Base-by-base conservation (phyloP, 1,284 basidiomycete species). In the Ustilago sp. region DNA sequence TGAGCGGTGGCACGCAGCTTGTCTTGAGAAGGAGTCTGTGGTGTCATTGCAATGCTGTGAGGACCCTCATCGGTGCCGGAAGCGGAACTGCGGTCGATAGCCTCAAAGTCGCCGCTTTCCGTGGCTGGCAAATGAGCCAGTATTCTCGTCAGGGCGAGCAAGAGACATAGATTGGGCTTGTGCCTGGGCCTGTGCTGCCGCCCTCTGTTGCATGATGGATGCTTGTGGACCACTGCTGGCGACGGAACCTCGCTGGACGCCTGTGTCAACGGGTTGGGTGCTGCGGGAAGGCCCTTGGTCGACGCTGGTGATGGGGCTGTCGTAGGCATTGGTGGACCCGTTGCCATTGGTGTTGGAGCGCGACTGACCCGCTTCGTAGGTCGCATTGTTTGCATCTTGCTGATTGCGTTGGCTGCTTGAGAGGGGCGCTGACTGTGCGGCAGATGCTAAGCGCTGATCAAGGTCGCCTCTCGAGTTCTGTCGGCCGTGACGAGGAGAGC, bases 151-250 rank as follows among this genome's bases (percentile, higher is more conserved):
- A 8, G 55, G 31, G 32, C 58, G 61, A 41, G 54, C 63, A 19
- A 61, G 61, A 4, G 67, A 67, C 36, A 74, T 53, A 39, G 68
- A 67, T 34, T 81, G 77, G 5, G 78, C 78, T 35, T 74, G 68
- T 2, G 78, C 69, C 59, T 78, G 77, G 1, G 81, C 70, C 63
- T 78, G 77, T 11, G 81, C 81, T 23, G 80, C 79, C 0, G 80
- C 80, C 15, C 80, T 66, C 59, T 82, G 80, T 57, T 80, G 76
- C 70, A 83, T 83, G 57, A 82, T 81, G 35, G 79, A 80, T 11
- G 59, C 56, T 28, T 82, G 80, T 12, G 55, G 41, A 23, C 53
- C 59, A 19, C 48, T 61, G 39, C 51, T 50, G 23, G 54, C 31
- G 3, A 34, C 12, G 23, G 39, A 47, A 23, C 51, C n/a, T 41